phyloP scores from a whole-genome alignment of 2,329 filamentous ascomycete species.

The Pseudogymnoascus sp. region DNA sequence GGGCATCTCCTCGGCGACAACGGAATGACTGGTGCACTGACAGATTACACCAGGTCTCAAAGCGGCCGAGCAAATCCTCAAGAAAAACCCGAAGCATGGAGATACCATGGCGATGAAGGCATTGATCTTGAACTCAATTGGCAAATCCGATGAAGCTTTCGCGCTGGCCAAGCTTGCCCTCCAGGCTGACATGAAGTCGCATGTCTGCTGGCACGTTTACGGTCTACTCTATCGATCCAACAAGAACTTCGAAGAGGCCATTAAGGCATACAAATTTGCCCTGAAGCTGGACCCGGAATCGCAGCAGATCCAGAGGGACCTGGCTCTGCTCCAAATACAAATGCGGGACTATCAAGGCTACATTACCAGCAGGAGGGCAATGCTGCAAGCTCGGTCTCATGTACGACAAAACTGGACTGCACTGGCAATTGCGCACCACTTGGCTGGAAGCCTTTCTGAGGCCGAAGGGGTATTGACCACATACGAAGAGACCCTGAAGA shows the following conservation, averaged over 20 bases:
- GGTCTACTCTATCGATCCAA: constrained; percentile 85
- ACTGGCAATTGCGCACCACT: constrained; percentile 86
- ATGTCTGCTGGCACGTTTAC: constrained; percentile 99
- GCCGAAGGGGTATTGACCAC: constrained; percentile 87
- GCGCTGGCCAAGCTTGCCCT: constrained; percentile 85
- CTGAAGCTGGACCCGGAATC: constrained; percentile 90
- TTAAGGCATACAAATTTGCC: constrained; percentile 98
- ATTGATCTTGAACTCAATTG: constrained; percentile 86
- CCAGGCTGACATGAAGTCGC: constrained; percentile 95
- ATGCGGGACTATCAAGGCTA: constrained; percentile 95
- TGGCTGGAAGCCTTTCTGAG: constrained; percentile 75
- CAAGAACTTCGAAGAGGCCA: constrained; percentile 98
- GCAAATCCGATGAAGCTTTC: constrained; percentile 91
- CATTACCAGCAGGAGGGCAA: constrained; percentile 77
- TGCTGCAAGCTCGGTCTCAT: constrained; percentile 77
- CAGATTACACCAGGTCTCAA: constrained; percentile 60
- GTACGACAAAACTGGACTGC: constrained; percentile 94
- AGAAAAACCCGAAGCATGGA: constrained; percentile 91
- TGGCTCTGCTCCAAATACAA: constrained; percentile 89
- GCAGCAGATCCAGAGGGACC: constrained; percentile 84
- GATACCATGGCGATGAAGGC: constrained; percentile 99
- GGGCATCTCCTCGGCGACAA: constrained; percentile 16
- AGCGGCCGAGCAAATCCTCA: constrained; percentile 90
- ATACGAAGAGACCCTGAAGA: constrained; percentile 89
- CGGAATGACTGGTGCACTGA: constrained; percentile 10